A percentile compares a stretch with the other conserved stretches of the same genome.
Evolutionary conservation across 139 green algal genomes (phyloP).

Genomic region (Astrephomene gubernaculifera): DNA sequence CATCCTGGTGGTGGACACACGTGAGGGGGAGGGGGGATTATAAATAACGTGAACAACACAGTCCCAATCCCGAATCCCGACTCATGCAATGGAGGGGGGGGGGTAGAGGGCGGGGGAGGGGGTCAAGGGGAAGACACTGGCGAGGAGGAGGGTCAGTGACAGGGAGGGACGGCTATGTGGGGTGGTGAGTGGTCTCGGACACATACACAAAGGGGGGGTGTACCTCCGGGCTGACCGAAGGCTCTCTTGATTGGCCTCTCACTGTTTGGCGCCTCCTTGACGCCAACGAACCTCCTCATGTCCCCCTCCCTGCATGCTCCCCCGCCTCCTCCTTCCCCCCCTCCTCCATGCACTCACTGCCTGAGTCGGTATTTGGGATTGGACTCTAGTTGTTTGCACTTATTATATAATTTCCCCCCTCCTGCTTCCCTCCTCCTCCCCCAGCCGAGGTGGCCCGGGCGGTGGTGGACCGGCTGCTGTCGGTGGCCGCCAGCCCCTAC

Average conservation of each 20-base stretch:
- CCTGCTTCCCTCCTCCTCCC: neutral
- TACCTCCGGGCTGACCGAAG: no score
- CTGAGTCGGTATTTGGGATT: neutral
- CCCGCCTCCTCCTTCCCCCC: no score
- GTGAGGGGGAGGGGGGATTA: neutral
- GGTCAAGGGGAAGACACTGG: neutral
- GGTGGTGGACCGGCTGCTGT: constrained; percentile 14
- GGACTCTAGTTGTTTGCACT: no score
- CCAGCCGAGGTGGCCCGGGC: neutral
- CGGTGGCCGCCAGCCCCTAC: neutral
- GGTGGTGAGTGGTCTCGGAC: neutral
- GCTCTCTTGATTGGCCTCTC: no score
- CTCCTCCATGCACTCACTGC: neutral
- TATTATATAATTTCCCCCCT: no score
- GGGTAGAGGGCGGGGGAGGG: neutral
- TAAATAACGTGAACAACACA: neutral
- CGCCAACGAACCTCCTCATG: no score
- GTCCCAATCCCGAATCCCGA: no score
- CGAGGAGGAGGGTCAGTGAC: neutral
- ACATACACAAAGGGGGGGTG: neutral
- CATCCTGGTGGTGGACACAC: constrained; percentile 49
- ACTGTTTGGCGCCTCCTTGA: no score
- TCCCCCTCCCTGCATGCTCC: no score
- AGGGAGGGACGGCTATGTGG: neutral
- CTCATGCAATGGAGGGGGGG: no score